Percentiles rank a stretch among this genome's conserved stretches.
phyloP scores from a whole-genome alignment of 1,139 yeast genomes.

The Suhomyces yuchorum region DNA sequence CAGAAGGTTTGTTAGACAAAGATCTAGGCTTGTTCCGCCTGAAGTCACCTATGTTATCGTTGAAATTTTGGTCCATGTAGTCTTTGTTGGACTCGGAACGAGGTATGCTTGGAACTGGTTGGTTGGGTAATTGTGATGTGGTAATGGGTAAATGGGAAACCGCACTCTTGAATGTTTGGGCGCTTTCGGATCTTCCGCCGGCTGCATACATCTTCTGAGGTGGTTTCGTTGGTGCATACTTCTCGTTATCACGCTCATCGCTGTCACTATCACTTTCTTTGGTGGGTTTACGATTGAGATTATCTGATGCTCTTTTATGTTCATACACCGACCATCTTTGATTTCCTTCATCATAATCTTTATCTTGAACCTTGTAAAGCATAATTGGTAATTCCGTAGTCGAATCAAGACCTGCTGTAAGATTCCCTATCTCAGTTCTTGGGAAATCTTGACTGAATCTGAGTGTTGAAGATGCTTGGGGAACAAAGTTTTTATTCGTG shows the following conservation, averaged over 20 bases:
- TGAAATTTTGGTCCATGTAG: constrained; percentile 16
- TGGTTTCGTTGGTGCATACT: not conserved
- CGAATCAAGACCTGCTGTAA: constrained; percentile 35
- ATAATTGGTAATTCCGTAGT: constrained; percentile 31
- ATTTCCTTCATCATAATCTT: constrained; percentile 28
- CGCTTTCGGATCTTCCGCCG: constrained; percentile 9
- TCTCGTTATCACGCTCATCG: not conserved
- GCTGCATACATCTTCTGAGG: constrained; percentile 4
- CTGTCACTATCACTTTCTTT: constrained; percentile 12
- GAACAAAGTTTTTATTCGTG: constrained; percentile 5
- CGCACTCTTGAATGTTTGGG: constrained; percentile 12
- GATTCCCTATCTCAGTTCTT: constrained; percentile 17
- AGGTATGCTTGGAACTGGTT: constrained; percentile 7
- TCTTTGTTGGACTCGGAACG: constrained; percentile 11
- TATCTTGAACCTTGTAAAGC: constrained; percentile 35
- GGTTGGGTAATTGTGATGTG: constrained; percentile 4
- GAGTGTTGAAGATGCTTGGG: constrained; percentile 15
- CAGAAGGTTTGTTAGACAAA: constrained; percentile 11
- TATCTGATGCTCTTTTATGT: constrained; percentile 15
- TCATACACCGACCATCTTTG: constrained; percentile 35
- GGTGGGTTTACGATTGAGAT: constrained; percentile 1
- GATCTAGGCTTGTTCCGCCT: constrained; percentile 18
- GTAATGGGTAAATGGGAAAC: constrained; percentile 7
- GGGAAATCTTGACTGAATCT: constrained; percentile 14
- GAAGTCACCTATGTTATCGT: constrained; percentile 20